Conservation (phyloP, 306 rosid genomes). For the Casuarina cunninghamiana region DNA sequence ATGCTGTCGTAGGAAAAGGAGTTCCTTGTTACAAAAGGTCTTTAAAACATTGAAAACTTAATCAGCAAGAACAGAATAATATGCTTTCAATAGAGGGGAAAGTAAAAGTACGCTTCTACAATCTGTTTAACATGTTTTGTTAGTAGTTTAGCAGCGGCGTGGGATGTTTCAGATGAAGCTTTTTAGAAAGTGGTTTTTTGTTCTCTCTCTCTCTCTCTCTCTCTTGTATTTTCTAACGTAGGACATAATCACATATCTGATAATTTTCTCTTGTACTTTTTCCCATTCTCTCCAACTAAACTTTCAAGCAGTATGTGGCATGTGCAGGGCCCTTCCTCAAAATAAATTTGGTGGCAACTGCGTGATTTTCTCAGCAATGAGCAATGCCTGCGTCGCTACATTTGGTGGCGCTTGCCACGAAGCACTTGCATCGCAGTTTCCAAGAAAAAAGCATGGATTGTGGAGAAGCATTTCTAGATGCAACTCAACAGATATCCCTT, state of each 20-base stretch:
- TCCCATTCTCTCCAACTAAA: conserved; percentile 10
- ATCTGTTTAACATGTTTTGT: neutral
- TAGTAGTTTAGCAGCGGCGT: neutral
- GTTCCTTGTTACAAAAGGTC: neutral
- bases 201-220: conserved; percentile 16
- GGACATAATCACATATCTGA: neutral
- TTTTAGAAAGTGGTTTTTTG: neutral
- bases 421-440: conserved; percentile 28
- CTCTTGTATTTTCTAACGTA: neutral
- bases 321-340: conserved; percentile 34
- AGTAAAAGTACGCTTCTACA: neutral
- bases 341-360: conserved; percentile 29
- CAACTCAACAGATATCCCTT: conserved; percentile 23
- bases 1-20: neutral
- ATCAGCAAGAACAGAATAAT: neutral
- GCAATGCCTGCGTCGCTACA: conserved; percentile 43
- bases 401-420: conserved; percentile 36
- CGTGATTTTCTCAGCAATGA: conserved; percentile 39
- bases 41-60: neutral
- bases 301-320: conserved; percentile 34
- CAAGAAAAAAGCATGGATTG: conserved; percentile 32
- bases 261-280: conserved; percentile 4
- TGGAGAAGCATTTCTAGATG: conserved; percentile 41
- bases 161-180: conserved; percentile 13
- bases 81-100: neutral